Conservation (phyloP, 306 rosid species). For the Gastrolobium bilobum region DNA sequence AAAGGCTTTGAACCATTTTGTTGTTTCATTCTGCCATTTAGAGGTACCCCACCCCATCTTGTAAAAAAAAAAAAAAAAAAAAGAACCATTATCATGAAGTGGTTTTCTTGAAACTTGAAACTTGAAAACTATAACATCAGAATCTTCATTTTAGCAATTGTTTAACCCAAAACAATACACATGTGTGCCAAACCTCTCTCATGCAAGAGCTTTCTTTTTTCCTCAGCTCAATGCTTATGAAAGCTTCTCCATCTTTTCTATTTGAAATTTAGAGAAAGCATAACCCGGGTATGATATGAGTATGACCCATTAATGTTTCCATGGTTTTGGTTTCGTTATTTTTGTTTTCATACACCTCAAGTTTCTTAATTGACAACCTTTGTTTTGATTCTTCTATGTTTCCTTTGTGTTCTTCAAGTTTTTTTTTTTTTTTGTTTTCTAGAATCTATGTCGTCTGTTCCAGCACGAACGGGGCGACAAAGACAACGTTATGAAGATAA, state of each 20-base stretch:
- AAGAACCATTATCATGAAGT: not conserved
- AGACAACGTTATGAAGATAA: slow-evolving; percentile 80
- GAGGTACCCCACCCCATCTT: slow-evolving; percentile 10
- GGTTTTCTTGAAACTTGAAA: slow-evolving; percentile 27
- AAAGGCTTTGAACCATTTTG: not conserved
- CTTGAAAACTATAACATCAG: not conserved
- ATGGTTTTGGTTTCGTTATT: not conserved
- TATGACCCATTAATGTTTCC: slow-evolving; percentile 18
- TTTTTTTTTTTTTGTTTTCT: slow-evolving; percentile 1
- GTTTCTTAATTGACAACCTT: slow-evolving; percentile 20
- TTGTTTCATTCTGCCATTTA: slow-evolving; percentile 40
- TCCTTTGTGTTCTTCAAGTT: slow-evolving; percentile 31
- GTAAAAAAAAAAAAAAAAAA: not conserved
- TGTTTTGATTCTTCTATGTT: slow-evolving; percentile 32
- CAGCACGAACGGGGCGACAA: slow-evolving; percentile 76
- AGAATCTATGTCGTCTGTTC: slow-evolving; percentile 61
- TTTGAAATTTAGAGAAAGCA: slow-evolving; percentile 34
- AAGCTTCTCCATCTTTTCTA: slow-evolving; percentile 25
- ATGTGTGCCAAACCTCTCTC: slow-evolving; percentile 25
- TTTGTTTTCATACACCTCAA: slow-evolving; percentile 7
- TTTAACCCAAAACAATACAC: slow-evolving; percentile 4
- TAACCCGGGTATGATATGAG: slow-evolving; percentile 30
- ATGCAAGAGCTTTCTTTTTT: slow-evolving; percentile 41
- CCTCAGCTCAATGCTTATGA: not conserved
- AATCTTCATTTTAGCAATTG: slow-evolving; percentile 22